Evolutionary conservation across 2,329 filamentous ascomycete species (phyloP).

Genomic region (Aspergillus brunneoviolaceus): DNA sequence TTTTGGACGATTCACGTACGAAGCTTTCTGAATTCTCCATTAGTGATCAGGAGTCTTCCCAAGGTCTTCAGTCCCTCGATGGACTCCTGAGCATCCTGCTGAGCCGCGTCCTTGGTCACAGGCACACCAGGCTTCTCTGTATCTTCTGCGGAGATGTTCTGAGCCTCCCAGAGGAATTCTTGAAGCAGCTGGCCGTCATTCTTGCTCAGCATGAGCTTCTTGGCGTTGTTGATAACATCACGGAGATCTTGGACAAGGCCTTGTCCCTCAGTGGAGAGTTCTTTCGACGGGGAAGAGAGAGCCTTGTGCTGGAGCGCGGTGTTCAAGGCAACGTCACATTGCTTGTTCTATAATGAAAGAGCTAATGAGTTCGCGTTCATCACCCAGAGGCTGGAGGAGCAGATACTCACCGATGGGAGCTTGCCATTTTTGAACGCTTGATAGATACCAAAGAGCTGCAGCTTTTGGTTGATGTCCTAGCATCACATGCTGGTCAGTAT

Average conservation of each 20-base stretch:
- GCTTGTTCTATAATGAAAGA: conserved; percentile 67
- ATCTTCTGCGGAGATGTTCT: conserved; percentile 66
- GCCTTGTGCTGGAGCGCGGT: conserved; percentile 73
- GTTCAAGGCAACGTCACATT: conserved; percentile 93
- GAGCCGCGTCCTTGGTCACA: conserved; percentile 71
- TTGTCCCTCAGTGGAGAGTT: conserved; percentile 80
- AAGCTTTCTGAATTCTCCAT: conserved; percentile 93
- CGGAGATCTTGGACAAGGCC: conserved; percentile 74
- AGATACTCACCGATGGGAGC: conserved; percentile 74
- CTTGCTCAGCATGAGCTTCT: conserved; percentile 83
- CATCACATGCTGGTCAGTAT: not conserved
- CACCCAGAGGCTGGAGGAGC: conserved; percentile 42
- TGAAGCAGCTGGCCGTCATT: conserved; percentile 93
- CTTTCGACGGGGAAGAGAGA: conserved; percentile 67
- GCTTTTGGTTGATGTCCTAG: conserved; percentile 81
- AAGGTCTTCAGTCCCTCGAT: conserved; percentile 83
- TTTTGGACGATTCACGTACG: conserved; percentile 52
- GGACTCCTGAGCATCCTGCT: conserved; percentile 80
- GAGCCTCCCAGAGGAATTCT: conserved; percentile 94
- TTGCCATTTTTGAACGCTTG: conserved; percentile 84
- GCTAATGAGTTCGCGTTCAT: not conserved
- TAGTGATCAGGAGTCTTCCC: conserved; percentile 86
- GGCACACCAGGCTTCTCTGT: conserved; percentile 64
- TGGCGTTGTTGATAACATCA: conserved; percentile 79
- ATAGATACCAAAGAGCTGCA: conserved; percentile 91